Evolutionary conservation across 1,284 basidiomycete species (phyloP).

Genomic region (Ganoderma lingzhi): DNA sequence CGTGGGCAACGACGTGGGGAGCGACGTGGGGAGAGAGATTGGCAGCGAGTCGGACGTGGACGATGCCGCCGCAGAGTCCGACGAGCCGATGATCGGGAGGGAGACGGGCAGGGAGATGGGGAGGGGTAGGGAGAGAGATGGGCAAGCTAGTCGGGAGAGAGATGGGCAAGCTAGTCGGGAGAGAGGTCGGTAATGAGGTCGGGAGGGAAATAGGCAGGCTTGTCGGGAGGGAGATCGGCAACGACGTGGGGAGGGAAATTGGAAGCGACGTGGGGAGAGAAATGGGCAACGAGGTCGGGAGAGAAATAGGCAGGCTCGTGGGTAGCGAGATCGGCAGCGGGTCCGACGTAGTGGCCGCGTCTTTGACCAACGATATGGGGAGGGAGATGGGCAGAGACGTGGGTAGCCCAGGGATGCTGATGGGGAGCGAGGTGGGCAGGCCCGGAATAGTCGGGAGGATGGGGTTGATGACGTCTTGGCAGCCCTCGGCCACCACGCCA

Average conservation of each 20-base stretch:
- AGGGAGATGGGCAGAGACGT: conserved; percentile 6
- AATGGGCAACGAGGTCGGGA: conserved; percentile 1
- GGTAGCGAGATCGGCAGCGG: neutral
- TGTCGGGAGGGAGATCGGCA: no score
- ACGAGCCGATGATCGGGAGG: neutral
- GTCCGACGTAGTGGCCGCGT: neutral
- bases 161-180: neutral
- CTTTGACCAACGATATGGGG: neutral
- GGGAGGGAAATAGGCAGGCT: conserved; percentile 3
- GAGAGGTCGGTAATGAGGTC: neutral
- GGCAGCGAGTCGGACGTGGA: neutral
- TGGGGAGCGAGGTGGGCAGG: conserved; percentile 9
- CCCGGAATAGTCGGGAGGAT: conserved; percentile 11
- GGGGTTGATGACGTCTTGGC: conserved; percentile 14
- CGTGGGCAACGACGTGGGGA: neutral
- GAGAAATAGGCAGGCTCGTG: neutral
- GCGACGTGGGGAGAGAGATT: neutral
- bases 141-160: neutral
- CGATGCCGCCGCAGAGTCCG: no score
- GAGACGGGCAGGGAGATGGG: conserved; percentile 8
- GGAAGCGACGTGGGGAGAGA: neutral
- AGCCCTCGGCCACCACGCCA: conserved; percentile 16
- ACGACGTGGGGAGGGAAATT: conserved; percentile 1
- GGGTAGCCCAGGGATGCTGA: conserved; percentile 8
- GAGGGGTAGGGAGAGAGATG: neutral